A percentile compares a stretch with the other conserved stretches of the same genome.
phyloP scores from a whole-genome alignment of 2,329 filamentous ascomycete species.

The Aspergillus latus region DNA sequence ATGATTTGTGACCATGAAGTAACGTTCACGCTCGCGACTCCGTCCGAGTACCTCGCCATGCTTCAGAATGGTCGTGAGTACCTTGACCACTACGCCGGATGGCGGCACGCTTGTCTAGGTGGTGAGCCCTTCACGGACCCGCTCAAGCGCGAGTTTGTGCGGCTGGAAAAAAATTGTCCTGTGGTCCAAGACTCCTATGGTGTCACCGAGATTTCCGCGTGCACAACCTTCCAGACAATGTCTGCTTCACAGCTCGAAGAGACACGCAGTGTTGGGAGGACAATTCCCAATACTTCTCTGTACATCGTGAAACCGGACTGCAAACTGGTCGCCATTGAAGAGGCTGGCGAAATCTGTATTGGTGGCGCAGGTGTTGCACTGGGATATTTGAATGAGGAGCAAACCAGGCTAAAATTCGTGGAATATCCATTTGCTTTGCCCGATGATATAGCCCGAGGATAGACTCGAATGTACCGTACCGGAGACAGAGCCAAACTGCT shows the following conservation, averaged over 20 bases:
- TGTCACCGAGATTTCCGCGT: not conserved
- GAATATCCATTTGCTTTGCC: not conserved
- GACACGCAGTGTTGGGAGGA: not conserved
- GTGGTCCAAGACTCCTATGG: constrained; percentile 9
- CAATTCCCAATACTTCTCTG: not conserved
- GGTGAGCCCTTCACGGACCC: not conserved
- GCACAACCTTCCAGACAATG: not conserved
- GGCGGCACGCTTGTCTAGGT: not conserved
- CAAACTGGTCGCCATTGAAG: constrained; percentile 1
- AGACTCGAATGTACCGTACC: constrained; percentile 25
- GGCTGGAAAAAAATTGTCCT: not conserved
- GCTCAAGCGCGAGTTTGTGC: not conserved
- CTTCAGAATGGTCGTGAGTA: not conserved
- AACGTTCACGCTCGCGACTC: constrained; percentile 16
- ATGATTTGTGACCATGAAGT: constrained; percentile 21
- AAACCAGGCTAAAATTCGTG: not conserved
- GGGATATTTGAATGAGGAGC: constrained; percentile 5
- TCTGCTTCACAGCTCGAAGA: not conserved
- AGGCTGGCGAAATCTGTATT: constrained; percentile 8
- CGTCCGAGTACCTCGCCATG: not conserved
- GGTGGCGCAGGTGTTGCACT: constrained; percentile 4
- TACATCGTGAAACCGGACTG: constrained; percentile 4
- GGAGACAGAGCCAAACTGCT: constrained; percentile 31
- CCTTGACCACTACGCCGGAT: not conserved
- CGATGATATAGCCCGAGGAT: not conserved